Evolutionary conservation across 176 grass and related monocot genomes (phyloP), one percentile per base, ranked within the genome.

Genomic region (Cenchrus americanus): DNA sequence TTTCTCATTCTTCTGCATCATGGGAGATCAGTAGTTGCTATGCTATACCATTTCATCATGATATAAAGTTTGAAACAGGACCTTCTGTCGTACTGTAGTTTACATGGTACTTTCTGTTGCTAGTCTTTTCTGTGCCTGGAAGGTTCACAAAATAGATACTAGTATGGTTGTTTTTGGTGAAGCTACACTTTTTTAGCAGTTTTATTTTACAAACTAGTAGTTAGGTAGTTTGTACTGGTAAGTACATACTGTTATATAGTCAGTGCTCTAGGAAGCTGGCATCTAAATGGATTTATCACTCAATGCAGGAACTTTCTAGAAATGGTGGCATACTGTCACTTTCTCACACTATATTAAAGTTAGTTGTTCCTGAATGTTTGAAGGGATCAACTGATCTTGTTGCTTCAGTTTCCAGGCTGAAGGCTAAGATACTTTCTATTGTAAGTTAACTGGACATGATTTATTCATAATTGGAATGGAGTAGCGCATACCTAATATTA

Each of bases 341-440:
- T 81, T 94, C 89, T 41, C 83, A 48, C 68, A 88, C 79, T 51
- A 87, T 95, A 76, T 80, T 98, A 44, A 98, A 88, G 87, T 91
- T 98, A 78, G 78, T 44, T 52, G 54, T 93, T 80, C 91, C 96
- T 42, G 85, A 93, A 71, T 92, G 87, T 87, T 81, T 95, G 34
- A 89, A 92, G 70, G 87, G 87, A 69, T 93, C 91, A 80, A 84
- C 53, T 69, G 93, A 94, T 62, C 83, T 93, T 59, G 73, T 84
- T 86, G 71, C 96, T 87, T 87, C 91, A 34, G 23, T 95, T 71
- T 98, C 96, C 74, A 91, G 96, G 77, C 52, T 92, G 73, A 98
- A 98, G 77, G 84, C 96, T 69, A 98, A 98, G 84, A 86, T 95
- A 62, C 87, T 98, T 84, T 91, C 96, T 85, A 88, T 95, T 83